phyloP scores from a whole-genome alignment of 2,329 filamentous ascomycete genomes.

The Lachnellula occidentalis region DNA sequence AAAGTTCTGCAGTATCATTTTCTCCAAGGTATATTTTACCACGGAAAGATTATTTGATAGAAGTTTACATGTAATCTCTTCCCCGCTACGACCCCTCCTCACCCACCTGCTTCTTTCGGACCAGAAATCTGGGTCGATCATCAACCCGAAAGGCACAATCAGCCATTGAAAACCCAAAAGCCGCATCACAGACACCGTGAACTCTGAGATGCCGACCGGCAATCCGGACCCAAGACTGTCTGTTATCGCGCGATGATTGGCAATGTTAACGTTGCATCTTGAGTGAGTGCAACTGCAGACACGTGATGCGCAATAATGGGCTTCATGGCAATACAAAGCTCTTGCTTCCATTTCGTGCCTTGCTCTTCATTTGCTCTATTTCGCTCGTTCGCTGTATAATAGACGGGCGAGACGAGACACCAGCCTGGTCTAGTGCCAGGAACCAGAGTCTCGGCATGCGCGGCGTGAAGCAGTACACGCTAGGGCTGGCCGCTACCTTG shows the following conservation, averaged over 20 bases:
- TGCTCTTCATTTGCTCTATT: neutral
- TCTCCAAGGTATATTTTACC: too few relatives aligned
- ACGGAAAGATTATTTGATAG: too few relatives aligned
- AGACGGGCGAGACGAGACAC: too few relatives aligned
- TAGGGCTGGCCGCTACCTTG: neutral
- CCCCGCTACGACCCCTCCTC: too few relatives aligned
- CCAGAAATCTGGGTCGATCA: too few relatives aligned
- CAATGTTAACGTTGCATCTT: constrained; percentile 8
- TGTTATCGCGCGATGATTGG: neutral
- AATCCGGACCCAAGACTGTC: neutral
- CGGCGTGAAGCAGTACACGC: neutral
- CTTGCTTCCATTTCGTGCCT: neutral
- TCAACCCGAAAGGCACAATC: too few relatives aligned
- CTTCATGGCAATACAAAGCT: neutral
- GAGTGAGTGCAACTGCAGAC: too few relatives aligned
- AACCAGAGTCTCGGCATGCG: neutral
- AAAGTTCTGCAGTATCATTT: too few relatives aligned
- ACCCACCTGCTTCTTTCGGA: too few relatives aligned
- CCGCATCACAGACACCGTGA: too few relatives aligned
- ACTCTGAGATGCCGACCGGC: neutral
- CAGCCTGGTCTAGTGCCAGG: neutral
- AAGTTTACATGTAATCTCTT: too few relatives aligned
- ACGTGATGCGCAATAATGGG: constrained; percentile 6
- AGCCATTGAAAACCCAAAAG: too few relatives aligned
- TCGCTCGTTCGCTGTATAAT: neutral